Percentiles rank a stretch among this genome's conserved stretches.
These are phyloP conservation scores for Hortiboletus rubellus DNA, from an alignment of 1,284 basidiomycete genomes.

Conservation along the genomic window DNA sequence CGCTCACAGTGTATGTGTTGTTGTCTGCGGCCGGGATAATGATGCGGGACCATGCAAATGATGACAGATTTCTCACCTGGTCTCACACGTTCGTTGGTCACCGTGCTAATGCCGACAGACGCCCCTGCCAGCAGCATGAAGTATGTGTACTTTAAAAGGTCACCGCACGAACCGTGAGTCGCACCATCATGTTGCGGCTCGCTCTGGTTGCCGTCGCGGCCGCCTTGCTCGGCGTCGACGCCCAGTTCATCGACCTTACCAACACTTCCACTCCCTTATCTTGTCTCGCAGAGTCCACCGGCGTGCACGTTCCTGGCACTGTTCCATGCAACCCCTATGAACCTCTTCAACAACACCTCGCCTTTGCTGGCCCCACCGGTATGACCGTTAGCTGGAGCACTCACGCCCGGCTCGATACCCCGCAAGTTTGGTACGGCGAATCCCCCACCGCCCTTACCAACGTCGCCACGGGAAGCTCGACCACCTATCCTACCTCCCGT, in stretches of 20 bases:
- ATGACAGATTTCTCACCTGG: neutral
- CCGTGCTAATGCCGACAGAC: neutral
- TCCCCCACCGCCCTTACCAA: slow-evolving; percentile 17
- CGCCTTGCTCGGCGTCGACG: slow-evolving; percentile 13
- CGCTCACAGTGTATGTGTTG: neutral
- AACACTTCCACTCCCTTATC: slow-evolving; percentile 15
- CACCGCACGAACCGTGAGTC: neutral
- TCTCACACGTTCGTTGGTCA: slow-evolving; percentile 3
- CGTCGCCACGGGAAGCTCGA: slow-evolving; percentile 22
- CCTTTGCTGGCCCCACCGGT: slow-evolving; percentile 26
- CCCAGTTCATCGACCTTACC: slow-evolving; percentile 25
- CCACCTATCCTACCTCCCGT: slow-evolving; percentile 26
- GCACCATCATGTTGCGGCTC: slow-evolving; percentile 9
- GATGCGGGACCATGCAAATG: neutral
- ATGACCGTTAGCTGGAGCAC: slow-evolving; percentile 33
- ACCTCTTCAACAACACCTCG: slow-evolving; percentile 28
- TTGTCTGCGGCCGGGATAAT: neutral
- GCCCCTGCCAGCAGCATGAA: neutral
- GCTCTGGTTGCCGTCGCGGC: slow-evolving; percentile 1
- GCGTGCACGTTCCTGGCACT: slow-evolving; percentile 30
- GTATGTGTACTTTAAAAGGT: neutral
- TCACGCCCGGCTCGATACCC: slow-evolving; percentile 17
- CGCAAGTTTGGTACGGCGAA: slow-evolving; percentile 31
- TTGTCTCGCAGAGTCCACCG: slow-evolving; percentile 28
- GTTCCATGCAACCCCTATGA: slow-evolving; percentile 31